Conservation (phyloP, 208 protist species). For the Tritrichomonas foetus region DNA sequence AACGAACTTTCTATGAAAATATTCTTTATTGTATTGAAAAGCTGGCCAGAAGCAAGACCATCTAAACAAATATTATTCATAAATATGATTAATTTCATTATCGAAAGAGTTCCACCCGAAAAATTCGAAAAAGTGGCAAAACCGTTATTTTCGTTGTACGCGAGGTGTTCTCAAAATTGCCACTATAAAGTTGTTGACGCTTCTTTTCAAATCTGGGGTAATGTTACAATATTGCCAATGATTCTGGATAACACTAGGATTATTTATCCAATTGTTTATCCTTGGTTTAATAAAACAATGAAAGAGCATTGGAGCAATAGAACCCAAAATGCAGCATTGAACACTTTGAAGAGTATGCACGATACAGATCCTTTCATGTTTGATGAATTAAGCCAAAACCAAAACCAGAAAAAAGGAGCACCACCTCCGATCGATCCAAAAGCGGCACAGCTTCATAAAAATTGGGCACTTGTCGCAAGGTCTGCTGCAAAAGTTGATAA, state of each 20-base stretch:
- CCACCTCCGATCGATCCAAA: not conserved
- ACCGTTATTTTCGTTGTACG: not conserved
- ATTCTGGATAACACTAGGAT: not conserved
- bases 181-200: not conserved
- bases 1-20: not conserved
- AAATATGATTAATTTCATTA: not conserved
- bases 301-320: not conserved
- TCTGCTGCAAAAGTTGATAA: not conserved
- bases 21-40: not conserved
- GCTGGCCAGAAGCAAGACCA: not conserved
- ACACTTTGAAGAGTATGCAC: not conserved
- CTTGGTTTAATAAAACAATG: not conserved
- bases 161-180: not conserved
- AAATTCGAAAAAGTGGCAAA: not conserved
- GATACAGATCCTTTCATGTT: slow-evolving; percentile 1
- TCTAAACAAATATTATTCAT: slow-evolving; percentile 18
- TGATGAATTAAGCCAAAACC: not conserved
- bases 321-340: not conserved
- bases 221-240: not conserved
- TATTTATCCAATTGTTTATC: slow-evolving; percentile 33
- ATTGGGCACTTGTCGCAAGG: not conserved
- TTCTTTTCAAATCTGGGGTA: not conserved
- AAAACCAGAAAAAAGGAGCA: not conserved
- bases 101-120: not conserved
- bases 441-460: not conserved